Percentiles rank a stretch among this genome's conserved stretches.
These are phyloP conservation scores for Funneliformis mosseae DNA, from an alignment of 192 early-diverging fungal species.

Conservation along the genomic window DNA sequence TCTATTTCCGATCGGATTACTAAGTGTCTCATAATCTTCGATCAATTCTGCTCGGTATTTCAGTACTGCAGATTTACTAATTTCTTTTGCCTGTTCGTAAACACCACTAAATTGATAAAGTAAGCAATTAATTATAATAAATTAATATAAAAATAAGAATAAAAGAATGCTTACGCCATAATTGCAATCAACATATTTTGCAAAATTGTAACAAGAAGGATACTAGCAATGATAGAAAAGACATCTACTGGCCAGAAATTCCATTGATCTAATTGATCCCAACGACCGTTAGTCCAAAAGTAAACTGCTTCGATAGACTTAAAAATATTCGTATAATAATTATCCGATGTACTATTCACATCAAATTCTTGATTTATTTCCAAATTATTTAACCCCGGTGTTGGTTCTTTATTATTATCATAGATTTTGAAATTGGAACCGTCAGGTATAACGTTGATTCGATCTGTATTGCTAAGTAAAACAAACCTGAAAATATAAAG, in stretches of 20 bases:
- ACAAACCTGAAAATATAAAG: neutral
- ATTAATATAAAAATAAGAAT: neutral
- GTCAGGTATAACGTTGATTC: neutral
- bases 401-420: neutral
- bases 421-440: neutral
- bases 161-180: neutral
- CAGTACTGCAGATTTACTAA: neutral
- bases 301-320: neutral
- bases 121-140: neutral
- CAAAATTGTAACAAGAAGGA: slow-evolving; percentile 4
- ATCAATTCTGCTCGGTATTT: slow-evolving; percentile 12
- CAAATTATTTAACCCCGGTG: neutral
- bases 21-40: slow-evolving; percentile 5
- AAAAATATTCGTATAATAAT: neutral
- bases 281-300: slow-evolving; percentile 26
- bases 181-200: slow-evolving; percentile 27
- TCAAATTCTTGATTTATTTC: neutral
- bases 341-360: neutral
- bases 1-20: neutral
- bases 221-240: slow-evolving; percentile 1
- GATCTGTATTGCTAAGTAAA: neutral
- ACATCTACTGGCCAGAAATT: slow-evolving; percentile 22
- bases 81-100: neutral
- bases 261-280: slow-evolving; percentile 27
- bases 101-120: neutral